Conservation (phyloP, 148 eudicot genomes). For the Nepenthes gracilis region DNA sequence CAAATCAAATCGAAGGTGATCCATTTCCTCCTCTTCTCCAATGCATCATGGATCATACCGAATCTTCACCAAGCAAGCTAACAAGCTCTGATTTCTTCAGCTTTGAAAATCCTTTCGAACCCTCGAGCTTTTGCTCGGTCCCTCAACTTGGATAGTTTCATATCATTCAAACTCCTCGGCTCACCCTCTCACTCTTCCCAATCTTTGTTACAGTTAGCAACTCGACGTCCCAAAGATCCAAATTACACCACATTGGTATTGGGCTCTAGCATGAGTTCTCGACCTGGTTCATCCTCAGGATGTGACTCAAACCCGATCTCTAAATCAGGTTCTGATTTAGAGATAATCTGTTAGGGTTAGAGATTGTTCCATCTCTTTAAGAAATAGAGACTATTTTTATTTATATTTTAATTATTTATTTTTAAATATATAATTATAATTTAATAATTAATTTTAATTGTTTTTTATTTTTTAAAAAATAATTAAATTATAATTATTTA, state of each 20-base stretch:
- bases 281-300: slow-evolving; percentile 13
- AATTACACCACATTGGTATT: too few relatives aligned
- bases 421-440: too few relatives aligned
- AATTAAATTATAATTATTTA: too few relatives aligned
- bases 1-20: too few relatives aligned
- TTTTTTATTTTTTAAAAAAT: too few relatives aligned
- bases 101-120: slow-evolving; percentile 63
- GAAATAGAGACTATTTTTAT: too few relatives aligned
- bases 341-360: slow-evolving; percentile 6
- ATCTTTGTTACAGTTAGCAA: slow-evolving; percentile 19
- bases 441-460: too few relatives aligned
- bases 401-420: too few relatives aligned
- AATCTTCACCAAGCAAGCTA: slow-evolving; percentile 49
- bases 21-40: too few relatives aligned
- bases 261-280: too few relatives aligned
- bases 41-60: background rate
- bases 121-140: slow-evolving; percentile 77
- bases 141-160: slow-evolving; percentile 68
- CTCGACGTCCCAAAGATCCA: background rate
- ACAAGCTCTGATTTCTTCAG: slow-evolving; percentile 73
- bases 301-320: slow-evolving; percentile 29
- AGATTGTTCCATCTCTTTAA: too few relatives aligned
- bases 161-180: slow-evolving; percentile 23
- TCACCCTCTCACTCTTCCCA: slow-evolving; percentile 16
- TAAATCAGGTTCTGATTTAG: background rate